Evolutionary conservation across 257 asterid species (phyloP).

Genomic region (Jaltomata sinuosa): DNA sequence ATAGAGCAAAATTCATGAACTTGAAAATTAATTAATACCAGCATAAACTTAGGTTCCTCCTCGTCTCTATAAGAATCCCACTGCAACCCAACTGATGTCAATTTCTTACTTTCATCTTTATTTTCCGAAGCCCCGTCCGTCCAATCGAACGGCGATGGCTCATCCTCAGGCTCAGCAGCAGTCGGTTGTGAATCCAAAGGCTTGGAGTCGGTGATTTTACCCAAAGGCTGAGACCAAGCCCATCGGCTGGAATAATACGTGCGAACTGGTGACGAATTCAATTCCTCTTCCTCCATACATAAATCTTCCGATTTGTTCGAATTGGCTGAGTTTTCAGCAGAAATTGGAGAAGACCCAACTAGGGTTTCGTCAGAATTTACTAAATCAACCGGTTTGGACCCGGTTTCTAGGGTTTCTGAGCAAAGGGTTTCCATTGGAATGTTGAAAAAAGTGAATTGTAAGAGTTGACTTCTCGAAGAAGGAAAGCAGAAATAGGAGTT

Average conservation of each 20-base stretch:
- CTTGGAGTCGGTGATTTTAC: background rate
- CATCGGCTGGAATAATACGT: constrained; percentile 6
- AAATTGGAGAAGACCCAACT: background rate
- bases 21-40: background rate
- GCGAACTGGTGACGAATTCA: background rate
- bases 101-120: background rate
- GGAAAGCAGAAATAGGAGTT: constrained; percentile 8
- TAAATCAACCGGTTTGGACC: constrained; percentile 2
- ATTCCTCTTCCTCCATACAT: constrained; percentile 7
- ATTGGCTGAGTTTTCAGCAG: background rate
- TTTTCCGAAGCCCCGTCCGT: constrained; percentile 1
- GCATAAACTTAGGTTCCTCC: background rate
- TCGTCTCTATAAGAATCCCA: background rate
- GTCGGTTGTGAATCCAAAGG: background rate
- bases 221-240: constrained; percentile 26
- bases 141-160: constrained; percentile 8
- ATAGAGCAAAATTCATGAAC: background rate
- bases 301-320: constrained; percentile 5
- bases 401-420: background rate
- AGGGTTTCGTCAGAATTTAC: constrained; percentile 21
- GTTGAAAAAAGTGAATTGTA: background rate
- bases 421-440: constrained; percentile 10
- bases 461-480: background rate
- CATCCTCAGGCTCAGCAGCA: background rate
- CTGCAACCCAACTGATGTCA: background rate